phyloP scores from a whole-genome alignment of 2,329 filamentous ascomycete genomes.

The Pseudogymnoascus sp. region DNA sequence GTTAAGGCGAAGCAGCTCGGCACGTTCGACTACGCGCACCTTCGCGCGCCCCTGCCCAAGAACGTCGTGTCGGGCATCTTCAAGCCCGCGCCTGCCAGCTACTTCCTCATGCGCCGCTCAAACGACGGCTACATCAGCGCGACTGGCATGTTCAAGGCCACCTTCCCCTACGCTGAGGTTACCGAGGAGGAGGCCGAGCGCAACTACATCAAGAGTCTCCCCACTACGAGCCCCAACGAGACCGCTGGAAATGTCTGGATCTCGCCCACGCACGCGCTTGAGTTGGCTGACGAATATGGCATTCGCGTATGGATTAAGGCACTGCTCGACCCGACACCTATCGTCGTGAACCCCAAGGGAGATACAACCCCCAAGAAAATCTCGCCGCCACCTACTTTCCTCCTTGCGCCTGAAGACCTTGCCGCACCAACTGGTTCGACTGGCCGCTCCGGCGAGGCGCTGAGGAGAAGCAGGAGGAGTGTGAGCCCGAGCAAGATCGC shows the following conservation, averaged over 20 bases:
- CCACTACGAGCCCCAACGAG: slow-evolving; percentile 79
- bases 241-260: slow-evolving; percentile 97
- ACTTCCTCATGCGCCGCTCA: slow-evolving; percentile 92
- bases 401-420: slow-evolving; percentile 40
- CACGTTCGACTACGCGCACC: slow-evolving; percentile 90
- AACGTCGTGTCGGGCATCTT: slow-evolving; percentile 91
- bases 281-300: slow-evolving; percentile 77
- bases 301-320: slow-evolving; percentile 84
- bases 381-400: slow-evolving; percentile 67
- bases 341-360: slow-evolving; percentile 38
- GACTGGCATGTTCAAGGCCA: slow-evolving; percentile 88
- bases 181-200: slow-evolving; percentile 69
- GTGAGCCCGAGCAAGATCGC: slow-evolving; percentile 42
- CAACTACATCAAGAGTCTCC: slow-evolving; percentile 73
- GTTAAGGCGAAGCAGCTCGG: slow-evolving; percentile 66
- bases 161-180: slow-evolving; percentile 68
- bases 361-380: slow-evolving; percentile 61
- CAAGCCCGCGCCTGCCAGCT: slow-evolving; percentile 73
- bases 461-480: slow-evolving; percentile 48
- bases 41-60: slow-evolving; percentile 85
- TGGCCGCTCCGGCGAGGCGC: slow-evolving; percentile 23
- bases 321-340: slow-evolving; percentile 81
- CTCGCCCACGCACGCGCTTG: slow-evolving; percentile 69
- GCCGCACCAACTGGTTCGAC: slow-evolving; percentile 28
- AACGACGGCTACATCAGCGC: slow-evolving; percentile 77